Conservation (phyloP, 306 rosid genomes). For the Begonia fuchsioides region DNA sequence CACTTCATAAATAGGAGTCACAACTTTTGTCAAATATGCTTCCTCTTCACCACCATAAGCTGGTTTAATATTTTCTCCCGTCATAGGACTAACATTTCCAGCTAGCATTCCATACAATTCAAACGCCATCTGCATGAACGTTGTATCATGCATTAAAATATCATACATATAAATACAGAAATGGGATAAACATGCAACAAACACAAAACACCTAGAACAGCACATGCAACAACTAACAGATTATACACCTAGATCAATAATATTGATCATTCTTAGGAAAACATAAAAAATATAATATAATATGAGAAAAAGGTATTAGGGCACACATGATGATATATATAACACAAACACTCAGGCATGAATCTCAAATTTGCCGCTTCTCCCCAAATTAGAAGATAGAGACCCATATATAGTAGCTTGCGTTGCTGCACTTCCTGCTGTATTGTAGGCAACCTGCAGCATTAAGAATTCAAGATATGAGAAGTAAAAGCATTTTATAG, state of each 20-base stretch:
- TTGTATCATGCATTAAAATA: background rate
- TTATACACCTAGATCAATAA: constrained; percentile 10
- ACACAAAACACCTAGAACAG: too few relatives aligned
- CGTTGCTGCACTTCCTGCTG: constrained; percentile 77
- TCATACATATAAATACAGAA: too few relatives aligned
- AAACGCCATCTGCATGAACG: constrained; percentile 99
- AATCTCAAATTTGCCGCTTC: constrained; percentile 87
- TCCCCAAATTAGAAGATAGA: constrained; percentile 94
- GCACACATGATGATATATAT: constrained; percentile 84
- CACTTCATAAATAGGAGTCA: constrained; percentile 68
- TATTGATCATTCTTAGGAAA: constrained; percentile 6
- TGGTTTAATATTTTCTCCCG: constrained; percentile 97
- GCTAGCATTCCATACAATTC: constrained; percentile 95
- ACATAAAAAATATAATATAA: background rate
- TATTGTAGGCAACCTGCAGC: constrained; percentile 90
- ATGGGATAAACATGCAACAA: too few relatives aligned
- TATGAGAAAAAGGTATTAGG: constrained; percentile 1
- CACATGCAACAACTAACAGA: background rate
- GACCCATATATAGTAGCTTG: constrained; percentile 87
- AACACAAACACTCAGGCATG: constrained; percentile 93
- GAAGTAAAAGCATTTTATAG: constrained; percentile 9
- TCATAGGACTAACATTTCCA: constrained; percentile 96
- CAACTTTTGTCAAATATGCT: constrained; percentile 83
- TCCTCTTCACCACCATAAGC: constrained; percentile 98
- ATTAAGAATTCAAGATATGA: too few relatives aligned